These are phyloP conservation scores for Phytophthora pistaciae DNA, from an alignment of 352 stramenopile species.

Conservation along the genomic window DNA sequence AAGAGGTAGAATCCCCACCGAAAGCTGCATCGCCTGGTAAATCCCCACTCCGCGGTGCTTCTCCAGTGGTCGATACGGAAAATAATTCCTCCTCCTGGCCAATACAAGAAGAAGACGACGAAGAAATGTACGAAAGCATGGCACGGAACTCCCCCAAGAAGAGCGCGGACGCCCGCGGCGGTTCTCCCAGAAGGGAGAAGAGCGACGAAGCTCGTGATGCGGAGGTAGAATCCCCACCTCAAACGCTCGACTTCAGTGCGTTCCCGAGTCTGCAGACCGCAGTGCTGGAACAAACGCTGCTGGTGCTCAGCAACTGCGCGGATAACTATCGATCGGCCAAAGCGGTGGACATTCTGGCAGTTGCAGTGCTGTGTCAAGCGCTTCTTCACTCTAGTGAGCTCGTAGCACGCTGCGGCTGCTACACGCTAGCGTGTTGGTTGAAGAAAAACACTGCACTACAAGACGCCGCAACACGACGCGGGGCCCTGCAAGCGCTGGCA, in stretches of 20 bases:
- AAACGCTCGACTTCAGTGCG: slow-evolving; percentile 61
- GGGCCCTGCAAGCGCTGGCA: slow-evolving; percentile 57
- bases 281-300: slow-evolving; percentile 72
- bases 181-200: slow-evolving; percentile 18
- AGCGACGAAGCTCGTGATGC: slow-evolving; percentile 29
- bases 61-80: slow-evolving; percentile 7
- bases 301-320: slow-evolving; percentile 78
- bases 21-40: background rate
- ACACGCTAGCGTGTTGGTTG: slow-evolving; percentile 70
- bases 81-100: background rate
- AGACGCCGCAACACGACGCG: slow-evolving; percentile 51
- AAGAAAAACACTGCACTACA: slow-evolving; percentile 59
- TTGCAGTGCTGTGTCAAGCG: slow-evolving; percentile 68
- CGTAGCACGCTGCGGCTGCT: slow-evolving; percentile 75
- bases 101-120: slow-evolving; percentile 20
- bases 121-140: slow-evolving; percentile 34
- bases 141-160: slow-evolving; percentile 27
- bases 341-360: slow-evolving; percentile 54
- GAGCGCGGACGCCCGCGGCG: slow-evolving; percentile 7
- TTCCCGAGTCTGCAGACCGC: slow-evolving; percentile 65
- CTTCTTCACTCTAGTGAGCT: slow-evolving; percentile 73
- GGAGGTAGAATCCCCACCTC: slow-evolving; percentile 9
- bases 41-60: background rate
- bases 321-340: slow-evolving; percentile 50
- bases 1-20: background rate